A percentile compares a stretch with the other conserved stretches of the same genome.
phyloP scores from a whole-genome alignment of 805 yeast species.

The Sugiyamaella qingdaonensis region DNA sequence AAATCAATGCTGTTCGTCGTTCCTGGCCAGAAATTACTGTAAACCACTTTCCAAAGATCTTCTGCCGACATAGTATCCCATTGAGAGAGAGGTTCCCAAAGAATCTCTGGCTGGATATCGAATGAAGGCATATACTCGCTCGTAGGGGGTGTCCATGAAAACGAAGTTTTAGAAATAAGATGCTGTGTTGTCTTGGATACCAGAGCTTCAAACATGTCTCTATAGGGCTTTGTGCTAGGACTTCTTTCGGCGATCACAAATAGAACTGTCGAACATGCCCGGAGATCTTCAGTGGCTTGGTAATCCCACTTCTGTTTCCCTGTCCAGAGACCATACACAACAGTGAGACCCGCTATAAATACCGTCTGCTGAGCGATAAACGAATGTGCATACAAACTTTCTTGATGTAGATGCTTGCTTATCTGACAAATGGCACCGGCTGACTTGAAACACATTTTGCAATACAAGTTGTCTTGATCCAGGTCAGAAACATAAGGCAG shows the following conservation, averaged over 20 bases:
- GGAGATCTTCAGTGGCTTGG: conserved; percentile 9
- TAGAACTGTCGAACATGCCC: conserved; percentile 14
- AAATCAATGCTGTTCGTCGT: background rate
- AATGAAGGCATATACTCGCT: background rate
- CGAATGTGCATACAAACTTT: conserved; percentile 12
- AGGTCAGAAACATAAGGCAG: conserved; percentile 8
- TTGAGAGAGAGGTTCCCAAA: background rate
- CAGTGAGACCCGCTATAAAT: conserved; percentile 11
- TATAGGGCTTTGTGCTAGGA: conserved; percentile 3
- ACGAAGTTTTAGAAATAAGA: background rate
- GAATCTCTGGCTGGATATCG: background rate
- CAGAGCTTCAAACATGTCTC: conserved; percentile 12
- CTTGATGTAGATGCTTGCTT: conserved; percentile 10
- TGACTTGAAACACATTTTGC: conserved; percentile 8
- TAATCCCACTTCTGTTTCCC: conserved; percentile 10
- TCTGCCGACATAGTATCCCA: conserved; percentile 4
- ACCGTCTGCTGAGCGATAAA: conserved; percentile 12
- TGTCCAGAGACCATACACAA: conserved; percentile 14
- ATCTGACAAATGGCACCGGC: conserved; percentile 10
- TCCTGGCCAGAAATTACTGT: background rate
- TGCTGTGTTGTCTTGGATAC: conserved; percentile 12
- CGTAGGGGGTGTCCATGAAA: background rate
- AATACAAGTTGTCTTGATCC: background rate
- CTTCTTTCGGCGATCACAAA: conserved; percentile 14
- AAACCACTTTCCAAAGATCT: conserved; percentile 4